Evolutionary conservation across 2,329 filamentous ascomycete genomes (phyloP), one percentile per base, ranked within the genome.

Genomic region (Ilyonectria destructans): DNA sequence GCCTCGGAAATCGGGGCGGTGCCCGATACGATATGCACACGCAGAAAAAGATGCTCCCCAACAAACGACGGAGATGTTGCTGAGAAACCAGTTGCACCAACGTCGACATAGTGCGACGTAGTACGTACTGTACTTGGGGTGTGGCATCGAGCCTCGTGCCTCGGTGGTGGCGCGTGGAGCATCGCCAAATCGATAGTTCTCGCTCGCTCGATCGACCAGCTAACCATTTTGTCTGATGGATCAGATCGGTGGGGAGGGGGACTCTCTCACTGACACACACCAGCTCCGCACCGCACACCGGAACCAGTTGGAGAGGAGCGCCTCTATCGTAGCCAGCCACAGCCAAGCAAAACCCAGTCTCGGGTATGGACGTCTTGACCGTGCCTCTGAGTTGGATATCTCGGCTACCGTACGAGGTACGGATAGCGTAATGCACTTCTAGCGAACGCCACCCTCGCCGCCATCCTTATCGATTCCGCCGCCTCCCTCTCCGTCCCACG

Each of bases 41-140:
- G 35, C 46, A 60, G 48, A 40, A 59, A 59, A 51, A 26, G 37
- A 51, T 23, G 58, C 23, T 56, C 12, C 56, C 62, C 62, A 65
- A 59, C 46, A 58, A 64, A 64, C 57, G 15, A 40, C 12, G 35
- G 6, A 21, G 35, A 49, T 48, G n/a, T 37, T 40, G 29, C n/a
- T 37, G 33, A 37, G 33, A 37, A 15, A 37, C 13, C 33, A 10
- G 33, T 37, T 37, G 33, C 33, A 37, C 9, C 33, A 15, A 37
- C 13, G 9, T 37, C 26, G 26, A 26, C 26, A 26, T 26, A 5
- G 26, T 26, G 26, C 26, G 26, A 5, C 26, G 26, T 26, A 26
- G 33, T 37, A 40, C 17, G 37, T 40, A n/a, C 37, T 15, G 12
- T 15, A 40, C 37, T 40, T 17, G 37, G 6, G 37, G 37, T 40